These are phyloP conservation scores for Gossypium ekmanianum DNA, from an alignment of 345 rosid genomes.

Conservation along the genomic window DNA sequence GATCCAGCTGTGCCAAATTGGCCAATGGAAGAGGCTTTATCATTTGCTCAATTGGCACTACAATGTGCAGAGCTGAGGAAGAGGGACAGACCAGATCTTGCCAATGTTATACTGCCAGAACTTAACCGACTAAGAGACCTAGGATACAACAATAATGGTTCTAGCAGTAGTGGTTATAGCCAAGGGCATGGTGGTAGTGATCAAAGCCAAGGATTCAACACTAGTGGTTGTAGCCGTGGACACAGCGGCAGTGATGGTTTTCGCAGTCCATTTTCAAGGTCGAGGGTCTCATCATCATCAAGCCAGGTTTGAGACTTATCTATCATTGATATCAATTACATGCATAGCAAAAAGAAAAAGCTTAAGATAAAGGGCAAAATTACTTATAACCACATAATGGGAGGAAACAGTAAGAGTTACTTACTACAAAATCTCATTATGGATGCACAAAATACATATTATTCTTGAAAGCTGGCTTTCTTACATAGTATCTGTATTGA, in stretches of 20 bases:
- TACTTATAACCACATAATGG: no score
- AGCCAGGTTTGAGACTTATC: conserved; percentile 23
- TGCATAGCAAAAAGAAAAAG: conserved; percentile 1
- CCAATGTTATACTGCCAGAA: conserved; percentile 61
- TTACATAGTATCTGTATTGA: not conserved
- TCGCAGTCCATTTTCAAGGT: not conserved
- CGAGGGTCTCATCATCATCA: conserved; percentile 10
- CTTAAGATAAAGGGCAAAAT: no score
- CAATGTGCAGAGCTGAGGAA: conserved; percentile 77
- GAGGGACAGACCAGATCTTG: conserved; percentile 81
- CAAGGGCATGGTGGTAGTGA: not conserved
- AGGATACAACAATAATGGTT: not conserved
- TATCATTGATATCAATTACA: not conserved
- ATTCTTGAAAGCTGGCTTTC: not conserved
- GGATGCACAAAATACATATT: not conserved
- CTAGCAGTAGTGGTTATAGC: conserved; percentile 2
- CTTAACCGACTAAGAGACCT: conserved; percentile 60
- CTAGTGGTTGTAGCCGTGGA: not conserved
- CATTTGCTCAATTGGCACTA: conserved; percentile 56
- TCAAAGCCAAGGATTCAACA: not conserved
- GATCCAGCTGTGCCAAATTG: conserved; percentile 61
- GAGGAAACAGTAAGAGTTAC: not conserved
- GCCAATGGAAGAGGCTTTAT: conserved; percentile 67
- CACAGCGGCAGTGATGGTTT: not conserved
- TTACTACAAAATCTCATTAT: not conserved